Evolutionary conservation across 345 rosid genomes (phyloP).

Genomic region (Cardamine occulta): DNA sequence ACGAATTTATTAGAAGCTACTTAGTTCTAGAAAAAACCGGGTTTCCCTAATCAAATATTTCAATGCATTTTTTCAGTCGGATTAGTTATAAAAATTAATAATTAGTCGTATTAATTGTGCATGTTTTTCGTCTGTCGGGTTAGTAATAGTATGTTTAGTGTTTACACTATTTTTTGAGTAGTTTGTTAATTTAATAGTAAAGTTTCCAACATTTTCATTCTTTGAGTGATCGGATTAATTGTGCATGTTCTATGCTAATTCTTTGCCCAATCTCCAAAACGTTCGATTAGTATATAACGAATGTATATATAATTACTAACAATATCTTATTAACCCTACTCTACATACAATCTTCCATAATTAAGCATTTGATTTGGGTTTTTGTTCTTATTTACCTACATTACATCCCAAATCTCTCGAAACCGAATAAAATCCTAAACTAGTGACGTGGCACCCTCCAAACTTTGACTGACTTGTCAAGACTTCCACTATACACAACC

Average conservation of each 20-base stretch:
- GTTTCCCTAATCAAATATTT: neutral
- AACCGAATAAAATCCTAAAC: slow-evolving; percentile 4
- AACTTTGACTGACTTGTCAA: slow-evolving; percentile 94
- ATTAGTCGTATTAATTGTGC: neutral
- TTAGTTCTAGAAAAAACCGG: neutral
- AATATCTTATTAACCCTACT: slow-evolving; percentile 1
- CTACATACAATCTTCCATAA: neutral
- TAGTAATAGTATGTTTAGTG: neutral
- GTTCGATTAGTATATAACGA: no score
- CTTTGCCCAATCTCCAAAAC: no score
- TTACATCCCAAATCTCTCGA: slow-evolving; percentile 12
- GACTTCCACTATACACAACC: slow-evolving; percentile 87
- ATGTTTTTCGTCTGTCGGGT: neutral
- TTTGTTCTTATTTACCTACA: slow-evolving; percentile 29
- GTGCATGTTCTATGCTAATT: no score
- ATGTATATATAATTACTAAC: neutral
- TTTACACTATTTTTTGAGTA: neutral
- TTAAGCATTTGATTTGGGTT: slow-evolving; percentile 18
- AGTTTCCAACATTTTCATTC: neutral
- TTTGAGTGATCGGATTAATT: no score
- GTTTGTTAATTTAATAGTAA: neutral
- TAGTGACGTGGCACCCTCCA: slow-evolving; percentile 69
- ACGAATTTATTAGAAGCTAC: neutral
- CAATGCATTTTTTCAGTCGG: neutral
- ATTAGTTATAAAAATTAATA: neutral